phyloP scores from a whole-genome alignment of 2,329 filamentous ascomycete species.

The Camillea tinctor region DNA sequence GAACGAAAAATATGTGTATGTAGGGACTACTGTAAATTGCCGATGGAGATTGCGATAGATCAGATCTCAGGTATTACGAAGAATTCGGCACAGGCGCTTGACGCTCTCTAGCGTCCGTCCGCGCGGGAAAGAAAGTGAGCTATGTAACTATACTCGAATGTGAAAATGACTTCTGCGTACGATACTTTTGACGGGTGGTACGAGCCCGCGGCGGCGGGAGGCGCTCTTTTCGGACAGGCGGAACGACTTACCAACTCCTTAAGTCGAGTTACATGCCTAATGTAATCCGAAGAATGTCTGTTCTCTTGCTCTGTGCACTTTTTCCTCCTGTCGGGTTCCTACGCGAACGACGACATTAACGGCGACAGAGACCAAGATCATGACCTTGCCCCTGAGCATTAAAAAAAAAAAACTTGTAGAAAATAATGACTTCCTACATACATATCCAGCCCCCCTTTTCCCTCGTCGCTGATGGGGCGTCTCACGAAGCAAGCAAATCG shows the following conservation, averaged over 20 bases:
- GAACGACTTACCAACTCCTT: neutral
- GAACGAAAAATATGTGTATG: neutral
- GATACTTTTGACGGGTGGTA: neutral
- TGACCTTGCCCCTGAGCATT: neutral
- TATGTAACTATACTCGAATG: neutral
- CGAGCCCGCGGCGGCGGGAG: neutral
- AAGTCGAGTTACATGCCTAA: neutral
- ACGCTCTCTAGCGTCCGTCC: neutral
- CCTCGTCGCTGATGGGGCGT: neutral
- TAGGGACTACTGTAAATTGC: neutral
- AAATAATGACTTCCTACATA: neutral
- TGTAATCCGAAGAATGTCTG: neutral
- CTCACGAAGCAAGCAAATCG: neutral
- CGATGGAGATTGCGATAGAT: neutral
- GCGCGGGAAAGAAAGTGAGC: neutral
- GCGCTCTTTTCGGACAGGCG: neutral
- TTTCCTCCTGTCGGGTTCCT: neutral
- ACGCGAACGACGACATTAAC: neutral
- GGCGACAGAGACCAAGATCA: neutral
- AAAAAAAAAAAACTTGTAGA: neutral
- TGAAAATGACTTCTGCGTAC: neutral
- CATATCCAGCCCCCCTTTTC: neutral
- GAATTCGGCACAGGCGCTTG: neutral
- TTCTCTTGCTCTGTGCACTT: neutral
- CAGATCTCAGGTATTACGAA: neutral